Percentiles rank a stretch among this genome's conserved stretches.
These are phyloP conservation scores for Fusarium metavorans DNA, from an alignment of 2,329 filamentous ascomycete species.

Conservation along the genomic window DNA sequence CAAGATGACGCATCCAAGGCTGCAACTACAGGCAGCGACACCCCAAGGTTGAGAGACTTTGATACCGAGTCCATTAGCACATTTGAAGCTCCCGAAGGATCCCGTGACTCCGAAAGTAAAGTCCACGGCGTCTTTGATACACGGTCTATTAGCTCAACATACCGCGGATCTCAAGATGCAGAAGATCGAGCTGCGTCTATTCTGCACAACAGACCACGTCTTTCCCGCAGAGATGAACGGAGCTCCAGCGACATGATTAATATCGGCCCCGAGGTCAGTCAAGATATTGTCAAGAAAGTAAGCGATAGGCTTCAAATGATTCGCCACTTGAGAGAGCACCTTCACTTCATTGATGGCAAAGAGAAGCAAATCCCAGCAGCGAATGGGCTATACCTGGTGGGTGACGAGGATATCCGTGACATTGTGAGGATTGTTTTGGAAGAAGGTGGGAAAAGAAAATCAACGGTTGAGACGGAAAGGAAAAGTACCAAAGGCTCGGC, in stretches of 20 bases:
- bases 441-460: conserved; percentile 21
- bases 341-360: conserved; percentile 23
- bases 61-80: conserved; percentile 4
- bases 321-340: conserved; percentile 26
- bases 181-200: neutral
- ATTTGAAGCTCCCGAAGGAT: neutral
- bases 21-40: conserved; percentile 33
- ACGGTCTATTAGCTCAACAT: conserved; percentile 22
- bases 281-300: conserved; percentile 34
- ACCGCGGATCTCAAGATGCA: conserved; percentile 24
- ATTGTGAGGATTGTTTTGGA: conserved; percentile 37
- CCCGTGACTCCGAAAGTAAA: neutral
- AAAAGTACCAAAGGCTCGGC: conserved; percentile 11
- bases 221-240: neutral
- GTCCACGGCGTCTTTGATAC: conserved; percentile 39
- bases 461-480: neutral
- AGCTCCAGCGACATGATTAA: conserved; percentile 12
- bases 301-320: conserved; percentile 35
- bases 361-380: conserved; percentile 23
- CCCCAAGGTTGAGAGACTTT: conserved; percentile 2
- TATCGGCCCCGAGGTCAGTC: conserved; percentile 10
- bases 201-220: neutral
- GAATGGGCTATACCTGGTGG: conserved; percentile 38
- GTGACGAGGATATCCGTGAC: conserved; percentile 40
- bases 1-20: conserved; percentile 27